phyloP scores from a whole-genome alignment of 495 filamentous ascomycete species.

The Xylaria grammica region DNA sequence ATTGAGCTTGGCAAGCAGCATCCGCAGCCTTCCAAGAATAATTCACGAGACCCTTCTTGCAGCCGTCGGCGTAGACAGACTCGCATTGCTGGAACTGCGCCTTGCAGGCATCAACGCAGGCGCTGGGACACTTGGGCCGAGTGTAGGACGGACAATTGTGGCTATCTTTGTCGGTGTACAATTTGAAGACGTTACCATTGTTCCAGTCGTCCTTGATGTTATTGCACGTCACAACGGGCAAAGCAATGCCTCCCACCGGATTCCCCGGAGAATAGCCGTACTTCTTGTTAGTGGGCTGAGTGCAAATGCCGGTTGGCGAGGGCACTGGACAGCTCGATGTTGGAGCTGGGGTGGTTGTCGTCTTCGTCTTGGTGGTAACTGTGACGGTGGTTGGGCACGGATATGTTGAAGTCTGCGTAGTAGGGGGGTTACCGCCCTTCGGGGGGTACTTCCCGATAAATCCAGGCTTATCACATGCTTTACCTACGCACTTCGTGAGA shows the following conservation, averaged over 20 bases:
- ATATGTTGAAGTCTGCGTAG: slow-evolving; percentile 36
- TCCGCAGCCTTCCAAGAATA: slow-evolving; percentile 38
- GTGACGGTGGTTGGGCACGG: slow-evolving; percentile 41
- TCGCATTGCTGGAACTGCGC: slow-evolving; percentile 53
- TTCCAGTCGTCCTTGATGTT: slow-evolving; percentile 44
- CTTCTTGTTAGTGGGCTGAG: slow-evolving; percentile 41
- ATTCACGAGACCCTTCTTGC: slow-evolving; percentile 34
- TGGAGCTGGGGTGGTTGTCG: slow-evolving; percentile 22
- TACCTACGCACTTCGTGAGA: slow-evolving; percentile 28
- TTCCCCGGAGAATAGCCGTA: slow-evolving; percentile 46
- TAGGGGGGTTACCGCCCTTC: slow-evolving; percentile 28
- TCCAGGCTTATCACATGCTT: slow-evolving; percentile 37
- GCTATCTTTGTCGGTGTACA: slow-evolving; percentile 45
- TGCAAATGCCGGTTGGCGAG: slow-evolving; percentile 52
- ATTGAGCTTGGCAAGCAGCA: slow-evolving; percentile 47
- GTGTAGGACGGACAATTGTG: slow-evolving; percentile 45
- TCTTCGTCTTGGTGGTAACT: slow-evolving; percentile 23
- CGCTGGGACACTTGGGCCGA: slow-evolving; percentile 32
- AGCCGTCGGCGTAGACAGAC: slow-evolving; percentile 49
- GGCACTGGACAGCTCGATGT: slow-evolving; percentile 44
- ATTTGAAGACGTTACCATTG: slow-evolving; percentile 48
- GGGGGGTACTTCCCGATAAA: slow-evolving; percentile 48
- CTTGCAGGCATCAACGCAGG: slow-evolving; percentile 55
- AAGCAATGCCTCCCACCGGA: slow-evolving; percentile 54
- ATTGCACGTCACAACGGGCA: slow-evolving; percentile 58